Evolutionary conservation across 352 stramenopile genomes (phyloP).

Genomic region (Aphanomyces invadans): DNA sequence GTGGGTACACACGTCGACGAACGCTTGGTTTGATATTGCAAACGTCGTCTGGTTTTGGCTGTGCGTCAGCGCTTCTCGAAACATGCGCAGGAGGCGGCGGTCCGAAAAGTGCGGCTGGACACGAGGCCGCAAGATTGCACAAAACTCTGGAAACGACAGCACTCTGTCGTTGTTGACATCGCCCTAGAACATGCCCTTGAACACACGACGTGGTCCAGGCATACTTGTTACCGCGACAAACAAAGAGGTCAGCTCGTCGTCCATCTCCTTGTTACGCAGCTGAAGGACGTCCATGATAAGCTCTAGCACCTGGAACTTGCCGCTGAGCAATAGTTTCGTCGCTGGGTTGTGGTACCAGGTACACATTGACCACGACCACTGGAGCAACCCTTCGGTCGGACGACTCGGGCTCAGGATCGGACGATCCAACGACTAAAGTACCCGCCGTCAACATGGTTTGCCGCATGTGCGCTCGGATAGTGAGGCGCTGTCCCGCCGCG

Average conservation of each 20-base stretch:
- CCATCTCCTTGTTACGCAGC: slow-evolving; percentile 19
- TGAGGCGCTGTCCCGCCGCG: slow-evolving; percentile 51
- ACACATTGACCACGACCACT: slow-evolving; percentile 21
- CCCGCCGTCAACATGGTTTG: slow-evolving; percentile 40
- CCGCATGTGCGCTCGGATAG: slow-evolving; percentile 64
- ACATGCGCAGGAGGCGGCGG: slow-evolving; percentile 63
- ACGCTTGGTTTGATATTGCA: slow-evolving; percentile 58
- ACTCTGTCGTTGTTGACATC: slow-evolving; percentile 69
- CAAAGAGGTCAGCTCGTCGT: slow-evolving; percentile 9
- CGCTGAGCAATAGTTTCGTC: background rate
- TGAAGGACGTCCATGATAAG: slow-evolving; percentile 22
- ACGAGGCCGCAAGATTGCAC: slow-evolving; percentile 46
- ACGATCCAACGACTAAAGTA: background rate
- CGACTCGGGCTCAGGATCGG: background rate
- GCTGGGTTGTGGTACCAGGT: background rate
- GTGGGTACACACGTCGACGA: slow-evolving; percentile 60
- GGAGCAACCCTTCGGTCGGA: background rate
- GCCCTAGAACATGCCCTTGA: slow-evolving; percentile 29
- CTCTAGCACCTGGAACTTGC: slow-evolving; percentile 1
- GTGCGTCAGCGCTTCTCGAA: slow-evolving; percentile 59
- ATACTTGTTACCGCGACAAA: slow-evolving; percentile 6
- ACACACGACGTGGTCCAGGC: background rate
- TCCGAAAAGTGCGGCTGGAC: slow-evolving; percentile 51
- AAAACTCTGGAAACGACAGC: slow-evolving; percentile 60
- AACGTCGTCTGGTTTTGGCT: slow-evolving; percentile 37